Base-by-base conservation (phyloP, 768 basidiomycete genomes). In the Baorangia bicolor region DNA sequence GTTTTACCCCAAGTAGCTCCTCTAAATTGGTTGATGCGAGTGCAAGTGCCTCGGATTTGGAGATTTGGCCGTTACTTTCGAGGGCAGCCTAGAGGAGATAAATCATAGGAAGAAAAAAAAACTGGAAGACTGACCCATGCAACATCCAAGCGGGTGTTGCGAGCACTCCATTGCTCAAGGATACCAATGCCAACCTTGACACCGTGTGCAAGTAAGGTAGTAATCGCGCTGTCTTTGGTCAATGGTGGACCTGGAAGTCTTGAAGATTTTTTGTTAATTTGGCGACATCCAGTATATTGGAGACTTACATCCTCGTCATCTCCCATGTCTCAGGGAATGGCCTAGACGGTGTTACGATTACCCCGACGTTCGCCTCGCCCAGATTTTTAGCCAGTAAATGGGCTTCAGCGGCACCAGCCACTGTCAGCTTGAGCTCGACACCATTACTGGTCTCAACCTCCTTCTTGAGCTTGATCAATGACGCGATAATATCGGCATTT, bases 401-500 rank as follows among this genome's bases (percentile, higher is more conserved):
- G 0, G 86, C 87, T 64, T 92, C 89, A 2, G 78, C 72, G 1
- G 81, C 90, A 23, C 88, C 87, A 13, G 81, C 75, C 58, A 92
- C 81, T 4, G 86, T 85, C 67, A 89, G 60, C 55, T 74, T 78
- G 44, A 90, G 76, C 9, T 64, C 62, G 1, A 61, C 68, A n/a
- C 74, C 69, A 18, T 72, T 81, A 34, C 65, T 70, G 12, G 67
- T 55, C 62, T 88, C 85, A 1, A 87, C 74, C 62, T 90, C 82
- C 49, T 73, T 73, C 71, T 90, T 90, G 53, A 96, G 75, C 25
- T 78, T 68, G 41, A 95, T 76, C 33, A 95, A 70, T 1, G 87
- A 83, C 1, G 88, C 90, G 58, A 95, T 94, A 49, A 89, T 76
- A 69, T 95, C 94, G 5, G 90, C 92, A 62, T 78, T 92, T 59